phyloP scores from a whole-genome alignment of 1,284 basidiomycete genomes.

The Ganoderma multipileum region DNA sequence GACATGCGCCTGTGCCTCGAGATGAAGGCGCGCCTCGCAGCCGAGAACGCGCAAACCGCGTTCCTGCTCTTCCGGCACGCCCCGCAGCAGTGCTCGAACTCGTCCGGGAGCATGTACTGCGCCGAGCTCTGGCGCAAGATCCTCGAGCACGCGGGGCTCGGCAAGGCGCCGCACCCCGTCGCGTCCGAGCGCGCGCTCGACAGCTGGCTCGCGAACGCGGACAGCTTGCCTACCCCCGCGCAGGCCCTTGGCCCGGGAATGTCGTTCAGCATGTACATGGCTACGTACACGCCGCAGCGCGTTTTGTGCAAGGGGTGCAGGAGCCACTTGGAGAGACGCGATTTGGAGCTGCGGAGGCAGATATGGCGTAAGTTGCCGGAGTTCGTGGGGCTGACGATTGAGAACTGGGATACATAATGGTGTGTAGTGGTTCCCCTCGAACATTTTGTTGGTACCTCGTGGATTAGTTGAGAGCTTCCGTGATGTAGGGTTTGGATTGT shows the following conservation, averaged over 20 bases:
- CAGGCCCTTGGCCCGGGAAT: too few relatives aligned
- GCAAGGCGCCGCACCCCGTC: conserved; percentile 12
- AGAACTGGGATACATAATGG: conserved; percentile 3
- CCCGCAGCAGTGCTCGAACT: background rate
- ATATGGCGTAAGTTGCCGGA: conserved; percentile 14
- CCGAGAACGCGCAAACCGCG: conserved; percentile 11
- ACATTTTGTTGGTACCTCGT: too few relatives aligned
- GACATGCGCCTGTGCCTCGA: conserved; percentile 16
- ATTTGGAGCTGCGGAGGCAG: conserved; percentile 10
- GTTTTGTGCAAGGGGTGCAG: conserved; percentile 14
- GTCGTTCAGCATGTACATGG: background rate
- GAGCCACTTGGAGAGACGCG: conserved; percentile 7
- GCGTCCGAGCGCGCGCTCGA: conserved; percentile 18
- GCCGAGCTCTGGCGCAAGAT: conserved; percentile 7
- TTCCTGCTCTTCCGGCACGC: conserved; percentile 5
- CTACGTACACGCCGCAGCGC: conserved; percentile 2
- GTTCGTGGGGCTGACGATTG: conserved; percentile 5
- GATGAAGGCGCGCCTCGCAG: conserved; percentile 5
- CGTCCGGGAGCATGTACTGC: conserved; percentile 1
- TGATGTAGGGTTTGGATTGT: too few relatives aligned
- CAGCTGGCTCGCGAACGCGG: conserved; percentile 16
- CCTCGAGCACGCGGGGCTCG: conserved; percentile 8
- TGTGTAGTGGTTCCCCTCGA: too few relatives aligned
- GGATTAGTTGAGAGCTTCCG: too few relatives aligned
- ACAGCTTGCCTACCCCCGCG: background rate